These are phyloP conservation scores for Laburnicola sp. DNA, from an alignment of 2,329 filamentous ascomycete species.

Conservation along the genomic window DNA sequence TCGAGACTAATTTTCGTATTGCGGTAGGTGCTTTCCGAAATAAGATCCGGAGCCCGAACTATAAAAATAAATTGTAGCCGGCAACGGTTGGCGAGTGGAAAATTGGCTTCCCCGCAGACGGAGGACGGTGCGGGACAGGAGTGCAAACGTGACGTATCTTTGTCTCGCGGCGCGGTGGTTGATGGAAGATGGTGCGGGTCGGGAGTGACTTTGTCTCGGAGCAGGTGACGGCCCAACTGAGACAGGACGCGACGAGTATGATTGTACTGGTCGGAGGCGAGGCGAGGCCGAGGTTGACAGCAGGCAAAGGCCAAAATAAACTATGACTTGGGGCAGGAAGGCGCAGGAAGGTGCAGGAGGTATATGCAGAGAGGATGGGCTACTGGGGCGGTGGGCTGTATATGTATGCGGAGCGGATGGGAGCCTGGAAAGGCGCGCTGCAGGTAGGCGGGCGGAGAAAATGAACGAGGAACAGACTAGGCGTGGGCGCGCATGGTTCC, in stretches of 20 bases:
- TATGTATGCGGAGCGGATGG: conserved; percentile 35
- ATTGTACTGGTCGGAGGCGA: conserved; percentile 18
- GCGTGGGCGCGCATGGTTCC: conserved; percentile 13
- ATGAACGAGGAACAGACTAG: conserved; percentile 11
- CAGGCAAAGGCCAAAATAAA: conserved; percentile 23
- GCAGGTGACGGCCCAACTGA: conserved; percentile 30
- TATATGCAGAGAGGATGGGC: conserved; percentile 19
- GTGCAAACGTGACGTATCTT: conserved; percentile 1
- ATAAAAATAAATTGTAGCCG: conserved; percentile 17
- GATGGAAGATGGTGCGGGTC: conserved; percentile 1
- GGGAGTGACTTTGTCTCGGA: conserved; percentile 18
- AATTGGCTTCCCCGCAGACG: neutral
- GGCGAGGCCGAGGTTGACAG: conserved; percentile 18
- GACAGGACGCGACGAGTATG: conserved; percentile 28
- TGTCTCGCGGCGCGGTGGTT: conserved; percentile 2
- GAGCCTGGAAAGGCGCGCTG: conserved; percentile 38
- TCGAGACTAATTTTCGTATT: conserved; percentile 13
- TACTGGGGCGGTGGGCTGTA: conserved; percentile 29
- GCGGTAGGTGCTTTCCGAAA: conserved; percentile 22
- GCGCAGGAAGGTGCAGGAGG: conserved; percentile 1
- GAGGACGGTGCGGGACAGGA: neutral
- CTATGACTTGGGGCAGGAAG: conserved; percentile 27
- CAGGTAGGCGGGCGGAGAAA: conserved; percentile 21
- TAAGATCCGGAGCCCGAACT: conserved; percentile 25
- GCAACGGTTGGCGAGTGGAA: conserved; percentile 9